These are phyloP conservation scores for Colletotrichum brevisporum DNA, from an alignment of 2,329 filamentous ascomycete genomes.

Conservation along the genomic window DNA sequence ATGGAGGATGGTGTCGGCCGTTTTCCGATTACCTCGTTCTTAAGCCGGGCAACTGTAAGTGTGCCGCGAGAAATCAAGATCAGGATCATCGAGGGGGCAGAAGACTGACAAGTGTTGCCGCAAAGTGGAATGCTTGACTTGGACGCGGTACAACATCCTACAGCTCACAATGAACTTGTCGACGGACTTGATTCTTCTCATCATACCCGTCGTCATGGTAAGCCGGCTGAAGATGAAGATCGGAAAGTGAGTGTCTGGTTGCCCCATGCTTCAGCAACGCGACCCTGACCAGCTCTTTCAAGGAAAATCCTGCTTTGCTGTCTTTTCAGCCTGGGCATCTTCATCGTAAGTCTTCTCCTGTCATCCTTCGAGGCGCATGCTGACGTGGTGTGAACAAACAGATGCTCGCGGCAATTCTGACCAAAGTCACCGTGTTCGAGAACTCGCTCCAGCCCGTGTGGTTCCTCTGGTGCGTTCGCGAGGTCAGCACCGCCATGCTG, in stretches of 20 bases:
- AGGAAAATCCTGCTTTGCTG: constrained; percentile 34
- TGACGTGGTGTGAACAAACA: not conserved
- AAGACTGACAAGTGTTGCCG: not conserved
- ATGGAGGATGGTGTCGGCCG: constrained; percentile 36
- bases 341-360: constrained; percentile 6
- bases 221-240: constrained; percentile 31
- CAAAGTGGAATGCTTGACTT: constrained; percentile 33
- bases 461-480: constrained; percentile 39
- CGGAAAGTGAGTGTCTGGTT: constrained; percentile 13
- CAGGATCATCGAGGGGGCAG: too few relatives aligned
- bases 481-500: constrained; percentile 35
- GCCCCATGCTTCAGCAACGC: too few relatives aligned
- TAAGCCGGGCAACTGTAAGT: constrained; percentile 22
- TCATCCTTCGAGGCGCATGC: rapidly evolving
- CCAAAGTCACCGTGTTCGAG: constrained; percentile 27
- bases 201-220: constrained; percentile 28
- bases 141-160: constrained; percentile 32
- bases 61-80: too few relatives aligned
- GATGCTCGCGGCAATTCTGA: constrained; percentile 35
- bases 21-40: constrained; percentile 36
- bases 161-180: constrained; percentile 38
- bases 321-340: constrained; percentile 33
- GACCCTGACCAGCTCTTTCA: not conserved
- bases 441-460: constrained; percentile 23
- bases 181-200: constrained; percentile 31